Evolutionary conservation across 73 alveolate genomes (phyloP).

Genomic region (Paramecium caudatum): DNA sequence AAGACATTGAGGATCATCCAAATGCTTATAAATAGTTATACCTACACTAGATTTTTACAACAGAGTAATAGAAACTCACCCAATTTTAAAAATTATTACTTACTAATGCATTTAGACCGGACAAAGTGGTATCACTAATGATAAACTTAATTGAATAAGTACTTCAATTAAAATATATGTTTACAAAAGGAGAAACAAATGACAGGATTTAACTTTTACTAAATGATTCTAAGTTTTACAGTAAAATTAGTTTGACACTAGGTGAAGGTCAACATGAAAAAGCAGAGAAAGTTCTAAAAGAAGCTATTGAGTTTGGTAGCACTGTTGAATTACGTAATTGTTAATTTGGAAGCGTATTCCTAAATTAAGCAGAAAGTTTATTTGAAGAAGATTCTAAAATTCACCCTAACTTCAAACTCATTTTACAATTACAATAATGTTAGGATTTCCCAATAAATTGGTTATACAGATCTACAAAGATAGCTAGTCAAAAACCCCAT

Average conservation of each 20-base stretch:
- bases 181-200: background rate
- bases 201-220: no score
- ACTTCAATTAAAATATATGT: background rate
- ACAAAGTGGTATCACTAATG: background rate
- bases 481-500: background rate
- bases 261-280: constrained; percentile 21
- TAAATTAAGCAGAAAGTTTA: background rate
- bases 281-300: constrained; percentile 23
- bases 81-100: background rate
- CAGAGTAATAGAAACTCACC: constrained; percentile 12
- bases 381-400: constrained; percentile 19
- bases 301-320: background rate
- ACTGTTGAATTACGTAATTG: constrained; percentile 3
- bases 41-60: background rate
- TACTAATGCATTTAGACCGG: constrained; percentile 50
- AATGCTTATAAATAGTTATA: background rate
- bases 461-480: background rate
- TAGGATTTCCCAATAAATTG: background rate
- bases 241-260: background rate
- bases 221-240: background rate
- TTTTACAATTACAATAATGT: background rate
- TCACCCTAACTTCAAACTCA: constrained; percentile 37
- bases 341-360: background rate
- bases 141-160: background rate
- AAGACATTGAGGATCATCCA: background rate